These are phyloP conservation scores for Pneumocystis sp. DNA, from an alignment of 1,139 yeast species.

Conservation along the genomic window DNA sequence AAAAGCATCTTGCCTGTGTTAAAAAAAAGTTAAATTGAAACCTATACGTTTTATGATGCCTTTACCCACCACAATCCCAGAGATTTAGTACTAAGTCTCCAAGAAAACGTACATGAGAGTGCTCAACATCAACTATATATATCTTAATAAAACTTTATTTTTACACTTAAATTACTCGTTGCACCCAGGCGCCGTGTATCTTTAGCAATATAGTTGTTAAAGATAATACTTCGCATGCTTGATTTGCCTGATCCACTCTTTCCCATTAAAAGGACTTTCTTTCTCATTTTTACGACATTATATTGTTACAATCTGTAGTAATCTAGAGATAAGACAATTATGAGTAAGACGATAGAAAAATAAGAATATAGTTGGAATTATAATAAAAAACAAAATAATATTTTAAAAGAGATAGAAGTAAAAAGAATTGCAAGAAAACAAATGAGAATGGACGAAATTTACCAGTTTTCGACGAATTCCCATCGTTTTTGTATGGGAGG, in stretches of 20 bases:
- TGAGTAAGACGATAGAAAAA: background rate
- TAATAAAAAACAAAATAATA: background rate
- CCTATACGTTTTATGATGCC: background rate
- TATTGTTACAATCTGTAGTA: background rate
- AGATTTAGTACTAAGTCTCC: conserved; percentile 90
- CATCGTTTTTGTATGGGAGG: background rate
- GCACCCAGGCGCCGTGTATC: conserved; percentile 94
- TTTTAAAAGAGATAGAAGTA: background rate
- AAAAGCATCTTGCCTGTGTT: conserved; percentile 61
- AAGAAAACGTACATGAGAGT: conserved; percentile 77
- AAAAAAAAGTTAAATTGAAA: background rate
- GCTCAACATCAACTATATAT: conserved; percentile 66
- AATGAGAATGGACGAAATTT: background rate
- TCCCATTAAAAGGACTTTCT: conserved; percentile 34
- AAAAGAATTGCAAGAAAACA: background rate
- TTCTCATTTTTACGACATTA: background rate
- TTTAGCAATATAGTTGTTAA: conserved; percentile 84
- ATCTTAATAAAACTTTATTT: background rate
- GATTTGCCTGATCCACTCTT: conserved; percentile 96
- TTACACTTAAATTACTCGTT: conserved; percentile 31
- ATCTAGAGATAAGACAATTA: background rate
- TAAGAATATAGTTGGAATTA: background rate
- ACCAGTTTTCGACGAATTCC: background rate
- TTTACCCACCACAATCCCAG: conserved; percentile 93
- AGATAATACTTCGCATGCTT: conserved; percentile 91